Base-by-base conservation (phyloP, 305 asterid genomes). In the Fraxinus ornus region DNA sequence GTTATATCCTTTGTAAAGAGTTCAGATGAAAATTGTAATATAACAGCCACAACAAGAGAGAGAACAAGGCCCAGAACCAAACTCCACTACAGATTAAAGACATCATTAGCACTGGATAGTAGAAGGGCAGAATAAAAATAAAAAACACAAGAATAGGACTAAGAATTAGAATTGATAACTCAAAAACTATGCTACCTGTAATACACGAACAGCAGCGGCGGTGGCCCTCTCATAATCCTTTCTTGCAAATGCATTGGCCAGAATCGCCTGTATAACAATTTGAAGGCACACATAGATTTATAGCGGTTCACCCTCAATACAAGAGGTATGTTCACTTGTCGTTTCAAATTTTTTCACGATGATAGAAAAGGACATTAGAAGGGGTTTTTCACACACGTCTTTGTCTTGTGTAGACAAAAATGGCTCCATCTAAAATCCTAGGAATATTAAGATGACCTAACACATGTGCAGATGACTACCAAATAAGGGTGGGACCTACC, bases 161-260 rank as follows among this genome's bases (percentile, higher is more conserved):
- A 64, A 72, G 15, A 36, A 78, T 49, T 39, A 19, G 47, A 83
- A 76, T 76, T 70, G 71, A 15, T 41, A 73, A 44, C 75, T 60
- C 32, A 7, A 73, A 41, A 79, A 78, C 30, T 74, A 12, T 8
- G 60, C 76, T 75, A 88, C 90, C 87, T 91, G 90, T 73, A 91
- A 77, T 35, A 88, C 89, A 55, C 88, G 90, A 74, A 88, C 73
- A 49, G 87, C 86, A 26, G 90, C 60, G 62, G 80, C 80, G 1
- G 81, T 78, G 80, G 81, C 81, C 83, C 79, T 84, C n/a, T 86
- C 89, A 5, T 79, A 83, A 72, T 86, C 90, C 1, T 87, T 78
- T 75, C 83, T 87, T 15, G 92, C 93, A 80, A 88, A 88, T 82
- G 90, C 91, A 79, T 85, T 85, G 8, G 90, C 91, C 30, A 88